A percentile compares a stretch with the other conserved stretches of the same genome.
Evolutionary conservation across 495 filamentous ascomycete species (phyloP).

Genomic region (Neurospora sp.): DNA sequence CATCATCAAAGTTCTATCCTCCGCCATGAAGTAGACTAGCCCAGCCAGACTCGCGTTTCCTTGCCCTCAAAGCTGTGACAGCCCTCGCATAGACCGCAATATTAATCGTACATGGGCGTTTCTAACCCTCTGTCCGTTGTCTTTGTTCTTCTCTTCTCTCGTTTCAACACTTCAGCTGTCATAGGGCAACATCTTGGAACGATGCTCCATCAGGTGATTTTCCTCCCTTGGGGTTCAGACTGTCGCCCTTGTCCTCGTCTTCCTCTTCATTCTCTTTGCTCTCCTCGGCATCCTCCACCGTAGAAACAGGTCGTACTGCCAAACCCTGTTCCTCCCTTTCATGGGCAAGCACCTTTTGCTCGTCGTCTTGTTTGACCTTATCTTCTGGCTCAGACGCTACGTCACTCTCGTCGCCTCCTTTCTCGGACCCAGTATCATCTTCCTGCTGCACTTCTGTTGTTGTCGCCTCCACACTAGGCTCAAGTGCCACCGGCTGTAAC

Average conservation of each 20-base stretch:
- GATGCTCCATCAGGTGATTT: constrained; percentile 35
- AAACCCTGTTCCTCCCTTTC: constrained; percentile 43
- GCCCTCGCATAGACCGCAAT: background rate
- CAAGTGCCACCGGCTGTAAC: constrained; percentile 3
- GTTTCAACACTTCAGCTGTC: background rate
- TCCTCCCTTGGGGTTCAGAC: constrained; percentile 21
- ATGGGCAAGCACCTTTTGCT: constrained; percentile 47
- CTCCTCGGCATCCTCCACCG: constrained; percentile 22
- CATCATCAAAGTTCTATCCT: background rate
- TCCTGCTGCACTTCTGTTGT: constrained; percentile 16
- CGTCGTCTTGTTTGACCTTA: constrained; percentile 29
- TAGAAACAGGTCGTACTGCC: constrained; percentile 28
- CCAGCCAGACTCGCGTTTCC: background rate
- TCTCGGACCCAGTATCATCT: constrained; percentile 12
- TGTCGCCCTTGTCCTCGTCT: constrained; percentile 23
- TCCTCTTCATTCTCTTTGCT: constrained; percentile 26
- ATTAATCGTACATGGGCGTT: background rate
- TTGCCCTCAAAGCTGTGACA: background rate
- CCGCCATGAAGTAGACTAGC: background rate
- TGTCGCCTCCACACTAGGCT: constrained; percentile 14
- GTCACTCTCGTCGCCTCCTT: constrained; percentile 15
- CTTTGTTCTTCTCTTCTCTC: background rate
- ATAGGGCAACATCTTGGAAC: constrained; percentile 47
- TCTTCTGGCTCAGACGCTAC: constrained; percentile 20
- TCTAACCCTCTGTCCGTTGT: background rate